phyloP scores from a whole-genome alignment of 2,329 filamentous ascomycete species.

The Plenodomus lindquistii region DNA sequence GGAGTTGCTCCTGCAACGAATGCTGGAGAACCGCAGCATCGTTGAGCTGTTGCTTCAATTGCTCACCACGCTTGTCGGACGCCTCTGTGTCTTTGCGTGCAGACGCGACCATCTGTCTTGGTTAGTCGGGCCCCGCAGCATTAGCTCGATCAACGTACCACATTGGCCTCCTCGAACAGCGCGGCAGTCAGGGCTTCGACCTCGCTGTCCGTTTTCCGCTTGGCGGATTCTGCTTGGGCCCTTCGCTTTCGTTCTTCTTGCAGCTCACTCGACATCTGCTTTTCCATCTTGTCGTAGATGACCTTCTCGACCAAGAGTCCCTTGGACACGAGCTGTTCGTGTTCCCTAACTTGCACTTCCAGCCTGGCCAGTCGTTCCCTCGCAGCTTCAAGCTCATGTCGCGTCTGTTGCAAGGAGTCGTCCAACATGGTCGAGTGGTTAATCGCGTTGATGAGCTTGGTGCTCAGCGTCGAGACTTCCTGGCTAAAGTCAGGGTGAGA shows the following conservation, averaged over 20 bases:
- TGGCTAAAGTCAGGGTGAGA: constrained; percentile 65
- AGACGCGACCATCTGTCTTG: constrained; percentile 77
- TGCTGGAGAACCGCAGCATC: constrained; percentile 85
- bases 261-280: constrained; percentile 47
- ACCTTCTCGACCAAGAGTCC: constrained; percentile 77
- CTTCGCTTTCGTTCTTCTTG: constrained; percentile 47
- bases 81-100: constrained; percentile 84
- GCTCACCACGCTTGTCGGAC: constrained; percentile 82
- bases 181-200: constrained; percentile 87
- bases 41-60: constrained; percentile 79
- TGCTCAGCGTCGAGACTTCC: constrained; percentile 88
- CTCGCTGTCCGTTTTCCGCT: constrained; percentile 88
- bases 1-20: constrained; percentile 90
- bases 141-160: constrained; percentile 51
- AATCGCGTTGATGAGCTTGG: constrained; percentile 95
- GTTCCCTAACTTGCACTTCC: constrained; percentile 70
- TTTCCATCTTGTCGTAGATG: constrained; percentile 64
- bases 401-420: constrained; percentile 79
- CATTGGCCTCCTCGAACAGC: constrained; percentile 97
- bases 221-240: constrained; percentile 61
- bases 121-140: neutral
- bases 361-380: constrained; percentile 69
- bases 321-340: constrained; percentile 69
- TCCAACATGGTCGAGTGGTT: constrained; percentile 94
- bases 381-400: constrained; percentile 79